Evolutionary conservation across 495 filamentous ascomycete genomes (phyloP).

Genomic region (Tuber indicum): DNA sequence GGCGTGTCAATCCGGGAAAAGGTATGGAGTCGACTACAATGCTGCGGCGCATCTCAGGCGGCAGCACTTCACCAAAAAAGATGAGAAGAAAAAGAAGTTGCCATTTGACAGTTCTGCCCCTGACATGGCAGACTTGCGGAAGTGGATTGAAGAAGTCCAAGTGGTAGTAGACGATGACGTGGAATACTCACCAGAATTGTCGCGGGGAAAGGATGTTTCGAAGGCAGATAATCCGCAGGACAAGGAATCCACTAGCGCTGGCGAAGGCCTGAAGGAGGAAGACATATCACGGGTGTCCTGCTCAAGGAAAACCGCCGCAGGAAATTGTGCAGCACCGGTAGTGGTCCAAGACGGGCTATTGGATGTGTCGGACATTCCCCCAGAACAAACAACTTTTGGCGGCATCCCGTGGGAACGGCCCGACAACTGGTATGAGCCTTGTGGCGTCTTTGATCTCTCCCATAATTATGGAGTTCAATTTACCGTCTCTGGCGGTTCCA

Average conservation of each 20-base stretch:
- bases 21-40: slow-evolving; percentile 91
- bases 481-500: background rate
- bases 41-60: slow-evolving; percentile 86
- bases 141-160: slow-evolving; percentile 30
- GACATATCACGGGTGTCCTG: background rate
- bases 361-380: background rate
- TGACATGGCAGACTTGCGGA: slow-evolving; percentile 26
- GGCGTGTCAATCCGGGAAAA: slow-evolving; percentile 65
- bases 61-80: slow-evolving; percentile 68
- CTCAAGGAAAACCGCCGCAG: background rate
- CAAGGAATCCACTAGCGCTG: background rate
- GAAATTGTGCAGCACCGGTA: background rate
- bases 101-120: slow-evolving; percentile 11
- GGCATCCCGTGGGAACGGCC: background rate
- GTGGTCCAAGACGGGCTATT: background rate
- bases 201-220: background rate
- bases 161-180: slow-evolving; percentile 1
- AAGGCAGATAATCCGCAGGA: background rate
- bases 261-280: background rate
- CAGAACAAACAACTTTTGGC: too few species aligned
- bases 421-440: background rate
- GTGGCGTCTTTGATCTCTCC: background rate
- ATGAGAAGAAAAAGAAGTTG: slow-evolving; percentile 50
- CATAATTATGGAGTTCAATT: background rate
- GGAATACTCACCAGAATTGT: background rate